phyloP scores from a whole-genome alignment of 176 grass and related monocot genomes.

The Hordeum marinum region DNA sequence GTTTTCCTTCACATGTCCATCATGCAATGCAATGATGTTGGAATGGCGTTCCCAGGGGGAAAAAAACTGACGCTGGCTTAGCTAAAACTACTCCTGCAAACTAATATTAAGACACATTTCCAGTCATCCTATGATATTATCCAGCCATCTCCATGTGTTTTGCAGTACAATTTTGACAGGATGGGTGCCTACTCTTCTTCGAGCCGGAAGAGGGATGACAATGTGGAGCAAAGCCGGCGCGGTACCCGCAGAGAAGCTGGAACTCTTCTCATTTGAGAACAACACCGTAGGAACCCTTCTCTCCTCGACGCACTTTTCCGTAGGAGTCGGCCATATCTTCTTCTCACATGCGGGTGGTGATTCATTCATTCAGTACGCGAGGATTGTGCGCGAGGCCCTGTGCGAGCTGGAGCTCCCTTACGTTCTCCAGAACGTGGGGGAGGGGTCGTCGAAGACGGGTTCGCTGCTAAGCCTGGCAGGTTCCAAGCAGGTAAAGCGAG shows the following conservation, averaged over 20 bases:
- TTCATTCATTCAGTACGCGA: conserved; percentile 50
- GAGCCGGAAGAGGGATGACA: conserved; percentile 88
- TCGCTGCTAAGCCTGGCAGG: conserved; percentile 41
- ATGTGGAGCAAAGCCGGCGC: conserved; percentile 70
- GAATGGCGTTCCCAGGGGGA: background rate
- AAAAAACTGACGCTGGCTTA: background rate
- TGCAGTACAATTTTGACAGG: conserved; percentile 79
- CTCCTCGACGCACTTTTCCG: background rate
- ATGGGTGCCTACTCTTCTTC: conserved; percentile 88
- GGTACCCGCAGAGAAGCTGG: conserved; percentile 58
- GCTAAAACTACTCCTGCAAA: background rate
- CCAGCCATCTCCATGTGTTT: background rate
- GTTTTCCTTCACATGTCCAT: background rate
- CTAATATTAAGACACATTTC: background rate
- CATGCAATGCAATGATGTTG: background rate
- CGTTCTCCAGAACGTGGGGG: conserved; percentile 73
- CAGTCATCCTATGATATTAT: background rate
- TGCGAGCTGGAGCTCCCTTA: conserved; percentile 96
- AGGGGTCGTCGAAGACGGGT: conserved; percentile 63
- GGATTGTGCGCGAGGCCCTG: conserved; percentile 80
- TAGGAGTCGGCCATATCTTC: background rate
- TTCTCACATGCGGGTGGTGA: background rate
- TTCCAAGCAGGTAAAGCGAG: conserved; percentile 54
- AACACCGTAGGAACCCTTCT: conserved; percentile 46
- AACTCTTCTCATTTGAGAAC: conserved; percentile 93